Evolutionary conservation across 257 asterid species (phyloP).

Genomic region (Solanum chilense): DNA sequence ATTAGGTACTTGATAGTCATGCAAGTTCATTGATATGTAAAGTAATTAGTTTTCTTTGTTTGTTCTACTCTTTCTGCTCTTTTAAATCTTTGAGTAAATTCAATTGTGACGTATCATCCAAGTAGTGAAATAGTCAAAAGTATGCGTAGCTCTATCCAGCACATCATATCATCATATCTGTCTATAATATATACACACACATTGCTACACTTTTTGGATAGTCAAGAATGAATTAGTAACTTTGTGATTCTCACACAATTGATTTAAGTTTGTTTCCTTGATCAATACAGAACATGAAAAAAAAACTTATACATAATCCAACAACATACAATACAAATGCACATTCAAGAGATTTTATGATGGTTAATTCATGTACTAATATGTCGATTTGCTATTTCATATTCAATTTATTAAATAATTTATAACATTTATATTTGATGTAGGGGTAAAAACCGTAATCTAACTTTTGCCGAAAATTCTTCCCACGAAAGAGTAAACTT

Average conservation of each 20-base stretch:
- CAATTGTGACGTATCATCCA: too few species aligned
- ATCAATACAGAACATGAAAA: too few species aligned
- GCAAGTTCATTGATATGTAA: not conserved
- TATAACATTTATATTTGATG: not conserved
- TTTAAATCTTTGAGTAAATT: not conserved
- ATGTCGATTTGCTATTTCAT: not conserved
- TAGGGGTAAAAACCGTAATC: not conserved
- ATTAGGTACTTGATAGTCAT: not conserved
- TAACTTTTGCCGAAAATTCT: not conserved
- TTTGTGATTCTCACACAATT: too few species aligned
- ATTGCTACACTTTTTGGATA: too few species aligned
- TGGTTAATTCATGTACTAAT: not conserved
- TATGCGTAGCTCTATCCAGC: not conserved
- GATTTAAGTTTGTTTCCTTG: too few species aligned
- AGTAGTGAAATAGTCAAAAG: too few species aligned
- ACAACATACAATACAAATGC: not conserved
- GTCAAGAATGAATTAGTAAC: too few species aligned
- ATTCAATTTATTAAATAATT: not conserved
- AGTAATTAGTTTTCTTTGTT: not conserved
- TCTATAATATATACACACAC: too few species aligned
- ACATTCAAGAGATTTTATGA: not conserved
- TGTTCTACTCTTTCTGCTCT: not conserved
- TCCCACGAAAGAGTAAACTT: not conserved
- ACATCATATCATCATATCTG: not conserved
- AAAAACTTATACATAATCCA: not conserved